phyloP scores from a whole-genome alignment of 2,329 filamentous ascomycete species.

The Cordyceps tenuipes region DNA sequence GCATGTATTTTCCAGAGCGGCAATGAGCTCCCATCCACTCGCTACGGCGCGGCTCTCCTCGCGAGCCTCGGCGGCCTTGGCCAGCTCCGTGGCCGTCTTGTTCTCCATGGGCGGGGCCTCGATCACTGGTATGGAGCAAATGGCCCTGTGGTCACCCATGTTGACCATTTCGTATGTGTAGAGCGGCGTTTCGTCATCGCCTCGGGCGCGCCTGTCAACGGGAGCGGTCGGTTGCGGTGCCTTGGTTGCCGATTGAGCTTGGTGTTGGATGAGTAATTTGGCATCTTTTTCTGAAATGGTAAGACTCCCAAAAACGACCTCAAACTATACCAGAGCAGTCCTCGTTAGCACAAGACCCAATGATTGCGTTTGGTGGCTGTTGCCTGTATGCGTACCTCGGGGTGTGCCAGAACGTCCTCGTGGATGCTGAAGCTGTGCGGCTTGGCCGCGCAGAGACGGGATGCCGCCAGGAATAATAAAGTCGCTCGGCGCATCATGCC shows the following conservation, averaged over 20 bases:
- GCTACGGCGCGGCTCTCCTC: constrained; percentile 70
- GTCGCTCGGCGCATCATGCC: constrained; percentile 43
- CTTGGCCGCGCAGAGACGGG: constrained; percentile 39
- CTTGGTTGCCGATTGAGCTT: constrained; percentile 33
- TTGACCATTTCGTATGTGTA: constrained; percentile 67
- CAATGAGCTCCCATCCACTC: constrained; percentile 72
- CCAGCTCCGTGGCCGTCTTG: constrained; percentile 57
- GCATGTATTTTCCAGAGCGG: constrained; percentile 71
- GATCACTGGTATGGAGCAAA: constrained; percentile 77
- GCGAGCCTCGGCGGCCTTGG: constrained; percentile 67
- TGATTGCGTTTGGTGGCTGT: neutral
- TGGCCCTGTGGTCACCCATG: constrained; percentile 60
- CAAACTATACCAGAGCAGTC: constrained; percentile 49
- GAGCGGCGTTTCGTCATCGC: constrained; percentile 20
- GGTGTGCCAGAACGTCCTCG: constrained; percentile 79
- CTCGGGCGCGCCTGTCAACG: constrained; percentile 16
- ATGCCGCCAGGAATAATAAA: constrained; percentile 34
- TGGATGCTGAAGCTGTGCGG: constrained; percentile 69
- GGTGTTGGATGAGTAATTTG: constrained; percentile 42
- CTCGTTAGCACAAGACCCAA: neutral
- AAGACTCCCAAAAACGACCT: constrained; percentile 65
- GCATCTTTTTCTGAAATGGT: constrained; percentile 67
- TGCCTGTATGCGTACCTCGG: constrained; percentile 54
- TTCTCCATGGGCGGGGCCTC: constrained; percentile 48
- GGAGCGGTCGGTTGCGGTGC: constrained; percentile 31